phyloP scores from a whole-genome alignment of 768 basidiomycete species.

The Mycena capillaripes region DNA sequence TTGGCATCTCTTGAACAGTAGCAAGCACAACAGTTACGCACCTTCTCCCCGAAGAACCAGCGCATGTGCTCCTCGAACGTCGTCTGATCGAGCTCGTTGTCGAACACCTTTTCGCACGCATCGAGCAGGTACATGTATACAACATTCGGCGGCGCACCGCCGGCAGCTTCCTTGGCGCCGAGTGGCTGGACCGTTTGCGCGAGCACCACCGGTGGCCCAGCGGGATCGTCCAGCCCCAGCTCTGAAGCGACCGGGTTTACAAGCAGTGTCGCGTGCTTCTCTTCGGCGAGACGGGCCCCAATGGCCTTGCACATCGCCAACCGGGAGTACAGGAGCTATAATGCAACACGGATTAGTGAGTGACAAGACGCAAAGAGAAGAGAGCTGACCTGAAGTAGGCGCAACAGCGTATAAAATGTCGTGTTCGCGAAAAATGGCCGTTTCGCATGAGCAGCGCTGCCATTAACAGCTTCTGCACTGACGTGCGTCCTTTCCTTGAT shows the following conservation, averaged over 20 bases:
- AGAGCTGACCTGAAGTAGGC: constrained; percentile 88
- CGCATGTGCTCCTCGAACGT: constrained; percentile 96
- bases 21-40: constrained; percentile 49
- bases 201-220: constrained; percentile 78
- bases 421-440: constrained; percentile 92
- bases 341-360: not conserved
- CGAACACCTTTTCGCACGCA: constrained; percentile 94
- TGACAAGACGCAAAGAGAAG: constrained; percentile 17
- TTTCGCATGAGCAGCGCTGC: constrained; percentile 47
- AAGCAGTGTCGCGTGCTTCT: constrained; percentile 74
- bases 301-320: constrained; percentile 88
- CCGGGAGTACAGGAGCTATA: constrained; percentile 89
- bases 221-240: constrained; percentile 89
- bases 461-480: constrained; percentile 41
- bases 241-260: constrained; percentile 88
- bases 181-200: constrained; percentile 75
- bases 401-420: constrained; percentile 90
- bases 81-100: constrained; percentile 91
- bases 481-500: constrained; percentile 62
- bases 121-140: constrained; percentile 92
- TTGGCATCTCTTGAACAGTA: constrained; percentile 8
- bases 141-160: constrained; percentile 64
- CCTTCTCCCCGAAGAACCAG: constrained; percentile 93
- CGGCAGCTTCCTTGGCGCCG: constrained; percentile 61
- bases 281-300: constrained; percentile 76